These are phyloP conservation scores for Amylostereum areolatum DNA, from an alignment of 1,284 basidiomycete species.

Conservation along the genomic window DNA sequence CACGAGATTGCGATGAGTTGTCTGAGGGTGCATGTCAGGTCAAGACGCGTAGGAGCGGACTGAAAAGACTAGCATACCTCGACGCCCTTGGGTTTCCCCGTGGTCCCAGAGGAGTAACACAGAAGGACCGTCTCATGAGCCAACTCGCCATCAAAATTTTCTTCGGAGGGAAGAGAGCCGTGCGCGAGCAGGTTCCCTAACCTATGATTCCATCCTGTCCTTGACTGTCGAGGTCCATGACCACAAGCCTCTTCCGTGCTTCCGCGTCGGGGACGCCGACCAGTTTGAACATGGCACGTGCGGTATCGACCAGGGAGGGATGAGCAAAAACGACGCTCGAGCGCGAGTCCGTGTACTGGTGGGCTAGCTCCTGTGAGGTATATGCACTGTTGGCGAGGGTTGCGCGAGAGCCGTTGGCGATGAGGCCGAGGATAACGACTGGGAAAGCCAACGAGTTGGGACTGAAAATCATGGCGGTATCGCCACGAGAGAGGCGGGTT, in stretches of 20 bases:
- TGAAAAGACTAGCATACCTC: slow-evolving; percentile 18
- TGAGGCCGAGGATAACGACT: slow-evolving; percentile 29
- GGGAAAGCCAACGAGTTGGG: slow-evolving; percentile 43
- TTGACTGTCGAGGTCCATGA: slow-evolving; percentile 15
- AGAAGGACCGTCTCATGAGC: slow-evolving; percentile 32
- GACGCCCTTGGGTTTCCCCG: slow-evolving; percentile 35
- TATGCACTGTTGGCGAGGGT: slow-evolving; percentile 32
- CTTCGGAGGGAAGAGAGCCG: slow-evolving; percentile 19
- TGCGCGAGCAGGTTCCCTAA: slow-evolving; percentile 22
- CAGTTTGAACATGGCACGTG: slow-evolving; percentile 24
- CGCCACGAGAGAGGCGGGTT: slow-evolving; percentile 26
- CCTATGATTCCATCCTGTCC: slow-evolving; percentile 6
- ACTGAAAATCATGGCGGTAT: slow-evolving; percentile 32
- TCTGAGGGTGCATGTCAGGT: slow-evolving; percentile 20
- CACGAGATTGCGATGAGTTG: slow-evolving; percentile 40
- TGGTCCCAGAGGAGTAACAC: slow-evolving; percentile 48
- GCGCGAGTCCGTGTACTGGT: slow-evolving; percentile 32
- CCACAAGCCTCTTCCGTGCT: slow-evolving; percentile 21
- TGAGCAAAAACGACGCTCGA: slow-evolving; percentile 37
- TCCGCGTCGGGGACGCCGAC: slow-evolving; percentile 20
- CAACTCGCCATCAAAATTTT: slow-evolving; percentile 23
- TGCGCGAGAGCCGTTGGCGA: slow-evolving; percentile 27
- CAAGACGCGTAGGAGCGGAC: background rate
- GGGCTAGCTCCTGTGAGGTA: slow-evolving; percentile 23
- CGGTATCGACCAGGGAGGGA: slow-evolving; percentile 29